These are phyloP conservation scores for Arachis monticola DNA, from an alignment of 331 rosid genomes.

Conservation along the genomic window DNA sequence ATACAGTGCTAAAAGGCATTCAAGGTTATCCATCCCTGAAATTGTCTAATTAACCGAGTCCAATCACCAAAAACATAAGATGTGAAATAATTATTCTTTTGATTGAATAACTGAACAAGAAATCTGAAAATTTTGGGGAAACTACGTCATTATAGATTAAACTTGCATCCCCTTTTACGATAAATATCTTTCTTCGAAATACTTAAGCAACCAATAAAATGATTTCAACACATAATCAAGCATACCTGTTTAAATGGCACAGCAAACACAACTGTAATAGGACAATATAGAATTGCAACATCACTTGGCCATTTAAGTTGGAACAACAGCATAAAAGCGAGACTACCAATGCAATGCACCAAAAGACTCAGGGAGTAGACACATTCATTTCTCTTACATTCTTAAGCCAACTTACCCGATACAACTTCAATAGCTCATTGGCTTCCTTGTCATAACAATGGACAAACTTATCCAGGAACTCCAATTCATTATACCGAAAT, in stretches of 20 bases:
- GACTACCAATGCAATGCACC: neutral
- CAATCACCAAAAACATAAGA: neutral
- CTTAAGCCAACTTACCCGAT: slow-evolving; percentile 14
- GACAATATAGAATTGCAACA: neutral
- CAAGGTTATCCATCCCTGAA: neutral
- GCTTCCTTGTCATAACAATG: slow-evolving; percentile 14
- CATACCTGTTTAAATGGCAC: neutral
- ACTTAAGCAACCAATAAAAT: neutral
- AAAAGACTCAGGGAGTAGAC: neutral
- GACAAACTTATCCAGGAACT: slow-evolving; percentile 6
- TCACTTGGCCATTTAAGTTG: neutral
- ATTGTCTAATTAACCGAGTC: neutral
- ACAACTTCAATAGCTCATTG: slow-evolving; percentile 17
- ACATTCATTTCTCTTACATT: neutral
- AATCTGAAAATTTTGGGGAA: too few relatives aligned
- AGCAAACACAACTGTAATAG: neutral
- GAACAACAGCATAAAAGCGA: neutral
- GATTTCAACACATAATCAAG: neutral
- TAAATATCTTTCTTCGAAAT: neutral
- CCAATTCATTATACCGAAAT: neutral
- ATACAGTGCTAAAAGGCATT: neutral
- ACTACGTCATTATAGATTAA: neutral
- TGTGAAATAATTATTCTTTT: neutral
- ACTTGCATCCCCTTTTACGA: neutral
- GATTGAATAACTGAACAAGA: too few relatives aligned